Conservation (phyloP, 106 monocot genomes). For the Amphibolis antarctica region DNA sequence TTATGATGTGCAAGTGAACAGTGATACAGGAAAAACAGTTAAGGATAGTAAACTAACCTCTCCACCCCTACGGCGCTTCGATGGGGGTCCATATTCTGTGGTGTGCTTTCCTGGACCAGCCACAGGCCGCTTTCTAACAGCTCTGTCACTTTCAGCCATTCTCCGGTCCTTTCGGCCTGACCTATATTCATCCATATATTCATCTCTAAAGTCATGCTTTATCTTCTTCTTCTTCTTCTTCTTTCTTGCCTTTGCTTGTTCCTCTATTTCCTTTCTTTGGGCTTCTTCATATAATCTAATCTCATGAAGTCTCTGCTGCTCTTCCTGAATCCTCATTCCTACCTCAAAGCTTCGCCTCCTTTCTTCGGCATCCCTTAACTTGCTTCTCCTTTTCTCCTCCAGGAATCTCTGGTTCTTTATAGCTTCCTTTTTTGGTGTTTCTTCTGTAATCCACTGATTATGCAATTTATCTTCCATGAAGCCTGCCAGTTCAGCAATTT, state of each 20-base stretch:
- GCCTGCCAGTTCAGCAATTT: slow-evolving; percentile 62
- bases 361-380: slow-evolving; percentile 28
- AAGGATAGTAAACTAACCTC: slow-evolving; percentile 42
- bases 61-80: slow-evolving; percentile 76
- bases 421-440: too few relatives aligned
- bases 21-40: neutral
- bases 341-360: slow-evolving; percentile 25
- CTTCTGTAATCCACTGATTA: slow-evolving; percentile 17
- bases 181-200: slow-evolving; percentile 52
- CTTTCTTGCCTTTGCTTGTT: slow-evolving; percentile 31
- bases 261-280: slow-evolving; percentile 22
- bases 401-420: slow-evolving; percentile 18
- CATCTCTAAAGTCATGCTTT: slow-evolving; percentile 57
- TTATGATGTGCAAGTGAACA: neutral
- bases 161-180: slow-evolving; percentile 56
- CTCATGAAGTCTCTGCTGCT: slow-evolving; percentile 36
- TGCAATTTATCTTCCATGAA: slow-evolving; percentile 24
- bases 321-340: slow-evolving; percentile 29
- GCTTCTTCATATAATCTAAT: slow-evolving; percentile 39
- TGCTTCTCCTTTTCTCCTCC: slow-evolving; percentile 38
- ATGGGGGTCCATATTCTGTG: slow-evolving; percentile 42
- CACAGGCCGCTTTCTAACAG: slow-evolving; percentile 47
- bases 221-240: slow-evolving; percentile 67
- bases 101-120: slow-evolving; percentile 28
- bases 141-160: slow-evolving; percentile 58